Evolutionary conservation across 2,329 filamentous ascomycete genomes (phyloP), one percentile per base, ranked within the genome.

Genomic region (Sphaerostilbella broomeana): DNA sequence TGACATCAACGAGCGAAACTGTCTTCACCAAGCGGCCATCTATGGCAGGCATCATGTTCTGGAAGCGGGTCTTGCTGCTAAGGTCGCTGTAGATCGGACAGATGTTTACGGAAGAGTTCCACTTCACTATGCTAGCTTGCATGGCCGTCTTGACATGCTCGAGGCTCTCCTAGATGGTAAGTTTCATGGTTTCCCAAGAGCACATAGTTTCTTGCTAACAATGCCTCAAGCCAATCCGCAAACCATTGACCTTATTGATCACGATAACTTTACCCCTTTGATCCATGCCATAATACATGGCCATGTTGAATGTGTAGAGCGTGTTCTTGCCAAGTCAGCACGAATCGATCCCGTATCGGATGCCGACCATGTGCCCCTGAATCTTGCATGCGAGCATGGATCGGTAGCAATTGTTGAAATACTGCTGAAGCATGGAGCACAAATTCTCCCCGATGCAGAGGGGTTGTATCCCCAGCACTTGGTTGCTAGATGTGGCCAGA

Each of bases 1-100:
- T 58, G 89, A 95, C 54, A 97, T 98, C 60, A 98, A 97, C 54
- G 90, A 95, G 65, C 77, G 92, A 27, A 98, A 95, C 54, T 95
- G 89, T 56, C 71, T 98, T 32, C 92, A 98, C 53, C 92, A 97
- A 63, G 86, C 92, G n/a, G 84, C 89, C 1, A 95, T 97, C 37
- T 94, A 94, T 45, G 89, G 89, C 15, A 89, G 89, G 53, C 66
- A 75, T 8, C 81, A 85, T 50, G 84, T 95, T 20, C 68, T 97
- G 43, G 69, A 77, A 35, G 79, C 84, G 48, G 89, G 84, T 4
- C 68, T 98, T n/a, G 68, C 75, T 2, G 79, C 75, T 31, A 79
- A 77, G 4, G 87, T 95, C 22, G 80, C 89, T 46, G 80, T 88
- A 17, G 79, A 79, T 41, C 75, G 85, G 36, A 84, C 84, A 3